Percentiles rank a stretch among this genome's conserved stretches.
phyloP scores from a whole-genome alignment of 2,329 filamentous ascomycete genomes.

The Fusarium setosum region DNA sequence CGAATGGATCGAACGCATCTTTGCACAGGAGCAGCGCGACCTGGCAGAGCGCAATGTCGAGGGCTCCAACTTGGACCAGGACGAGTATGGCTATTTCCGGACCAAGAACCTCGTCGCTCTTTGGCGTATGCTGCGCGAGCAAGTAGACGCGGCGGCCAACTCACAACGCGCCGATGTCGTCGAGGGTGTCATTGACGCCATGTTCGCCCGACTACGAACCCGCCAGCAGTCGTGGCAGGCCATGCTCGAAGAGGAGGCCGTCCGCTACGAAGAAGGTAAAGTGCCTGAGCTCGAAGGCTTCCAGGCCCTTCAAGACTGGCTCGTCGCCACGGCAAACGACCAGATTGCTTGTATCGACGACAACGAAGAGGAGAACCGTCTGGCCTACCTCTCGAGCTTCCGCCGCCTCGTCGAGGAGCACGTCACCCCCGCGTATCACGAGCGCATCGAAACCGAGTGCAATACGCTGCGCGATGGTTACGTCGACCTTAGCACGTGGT shows the following conservation, averaged over 20 bases:
- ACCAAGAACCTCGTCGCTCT: conserved; percentile 93
- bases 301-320: conserved; percentile 92
- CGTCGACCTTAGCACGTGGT: conserved; percentile 94
- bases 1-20: conserved; percentile 97
- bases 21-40: conserved; percentile 81
- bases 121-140: conserved; percentile 97
- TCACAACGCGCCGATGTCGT: conserved; percentile 90
- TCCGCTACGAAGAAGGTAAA: conserved; percentile 73
- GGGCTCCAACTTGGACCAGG: conserved; percentile 80
- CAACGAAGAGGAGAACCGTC: conserved; percentile 77
- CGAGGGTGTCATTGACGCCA: conserved; percentile 94
- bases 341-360: conserved; percentile 99
- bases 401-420: conserved; percentile 83
- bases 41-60: conserved; percentile 83
- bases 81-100: conserved; percentile 90
- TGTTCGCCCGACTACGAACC: conserved; percentile 86
- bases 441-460: conserved; percentile 79
- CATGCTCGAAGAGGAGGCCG: conserved; percentile 87
- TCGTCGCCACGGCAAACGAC: conserved; percentile 96
- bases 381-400: conserved; percentile 89
- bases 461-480: conserved; percentile 87
- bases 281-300: conserved; percentile 71
- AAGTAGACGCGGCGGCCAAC: conserved; percentile 85
- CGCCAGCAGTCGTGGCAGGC: conserved; percentile 89
- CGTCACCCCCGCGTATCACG: conserved; percentile 83